Conservation (phyloP, 768 basidiomycete genomes). For the Hericium alpestre region DNA sequence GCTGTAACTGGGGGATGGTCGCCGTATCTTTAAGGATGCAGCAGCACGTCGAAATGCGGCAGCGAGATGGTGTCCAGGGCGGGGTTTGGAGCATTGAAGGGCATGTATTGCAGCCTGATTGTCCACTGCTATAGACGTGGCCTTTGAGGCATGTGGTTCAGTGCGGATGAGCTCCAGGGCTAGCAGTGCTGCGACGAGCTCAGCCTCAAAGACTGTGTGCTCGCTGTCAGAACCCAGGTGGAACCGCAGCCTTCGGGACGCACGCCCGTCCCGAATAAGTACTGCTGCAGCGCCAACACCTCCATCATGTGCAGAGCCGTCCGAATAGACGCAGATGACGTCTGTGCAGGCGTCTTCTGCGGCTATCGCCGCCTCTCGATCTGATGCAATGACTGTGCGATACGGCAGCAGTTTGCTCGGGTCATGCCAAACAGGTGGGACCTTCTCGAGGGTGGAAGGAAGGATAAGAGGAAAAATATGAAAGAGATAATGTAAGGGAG, state of each 20-base stretch:
- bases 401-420: background rate
- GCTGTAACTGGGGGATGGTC: no score
- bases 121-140: background rate
- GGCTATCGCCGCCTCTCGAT: background rate
- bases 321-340: background rate
- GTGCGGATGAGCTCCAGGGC: constrained; percentile 17
- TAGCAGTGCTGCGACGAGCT: constrained; percentile 19
- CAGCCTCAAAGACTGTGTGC: constrained; percentile 23
- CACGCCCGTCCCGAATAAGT: background rate
- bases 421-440: background rate
- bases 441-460: background rate
- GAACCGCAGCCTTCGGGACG: background rate
- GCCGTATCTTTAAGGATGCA: background rate
- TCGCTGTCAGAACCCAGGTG: background rate
- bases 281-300: background rate
- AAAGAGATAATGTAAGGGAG: no score
- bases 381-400: background rate
- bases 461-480: background rate
- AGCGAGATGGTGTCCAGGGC: constrained; percentile 6
- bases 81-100: background rate
- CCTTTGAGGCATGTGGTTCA: background rate
- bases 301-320: background rate
- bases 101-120: constrained; percentile 7
- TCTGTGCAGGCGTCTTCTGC: background rate
- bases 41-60: background rate